phyloP scores from a whole-genome alignment of 768 basidiomycete genomes.

The Cystobasidium onofrii region DNA sequence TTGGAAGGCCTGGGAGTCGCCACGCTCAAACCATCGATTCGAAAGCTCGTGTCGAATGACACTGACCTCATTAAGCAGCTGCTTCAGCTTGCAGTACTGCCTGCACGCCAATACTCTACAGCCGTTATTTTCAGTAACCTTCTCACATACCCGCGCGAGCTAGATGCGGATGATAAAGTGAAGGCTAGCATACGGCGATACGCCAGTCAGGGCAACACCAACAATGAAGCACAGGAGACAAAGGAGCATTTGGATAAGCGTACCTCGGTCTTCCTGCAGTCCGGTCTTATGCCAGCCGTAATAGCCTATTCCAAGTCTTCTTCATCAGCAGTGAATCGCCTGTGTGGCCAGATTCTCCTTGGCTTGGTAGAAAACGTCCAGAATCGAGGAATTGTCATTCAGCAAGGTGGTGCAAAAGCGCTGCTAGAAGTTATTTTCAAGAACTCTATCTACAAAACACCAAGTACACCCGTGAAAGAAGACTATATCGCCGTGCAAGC shows the following conservation, averaged over 20 bases:
- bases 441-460: not conserved
- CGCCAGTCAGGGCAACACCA: not conserved
- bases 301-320: not conserved
- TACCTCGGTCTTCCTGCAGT: not conserved
- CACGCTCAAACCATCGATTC: constrained; percentile 8
- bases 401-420: constrained; percentile 25
- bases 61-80: not conserved
- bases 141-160: not conserved
- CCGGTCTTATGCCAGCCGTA: not conserved
- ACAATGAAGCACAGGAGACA: not conserved
- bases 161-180: constrained; percentile 2
- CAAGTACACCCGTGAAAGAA: not conserved
- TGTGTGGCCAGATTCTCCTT: not conserved
- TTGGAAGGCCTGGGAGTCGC: constrained; percentile 10
- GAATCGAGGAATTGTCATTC: constrained; percentile 1
- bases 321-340: not conserved
- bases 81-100: not conserved
- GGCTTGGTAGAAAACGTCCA: not conserved
- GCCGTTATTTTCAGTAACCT: constrained; percentile 8
- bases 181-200: constrained; percentile 6
- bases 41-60: not conserved
- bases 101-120: not conserved
- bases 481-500: constrained; percentile 22
- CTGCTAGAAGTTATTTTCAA: not conserved
- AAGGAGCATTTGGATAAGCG: constrained; percentile 1